These are phyloP conservation scores for Ophiocordyceps sinensis DNA, from an alignment of 2,329 filamentous ascomycete species.

Conservation along the genomic window DNA sequence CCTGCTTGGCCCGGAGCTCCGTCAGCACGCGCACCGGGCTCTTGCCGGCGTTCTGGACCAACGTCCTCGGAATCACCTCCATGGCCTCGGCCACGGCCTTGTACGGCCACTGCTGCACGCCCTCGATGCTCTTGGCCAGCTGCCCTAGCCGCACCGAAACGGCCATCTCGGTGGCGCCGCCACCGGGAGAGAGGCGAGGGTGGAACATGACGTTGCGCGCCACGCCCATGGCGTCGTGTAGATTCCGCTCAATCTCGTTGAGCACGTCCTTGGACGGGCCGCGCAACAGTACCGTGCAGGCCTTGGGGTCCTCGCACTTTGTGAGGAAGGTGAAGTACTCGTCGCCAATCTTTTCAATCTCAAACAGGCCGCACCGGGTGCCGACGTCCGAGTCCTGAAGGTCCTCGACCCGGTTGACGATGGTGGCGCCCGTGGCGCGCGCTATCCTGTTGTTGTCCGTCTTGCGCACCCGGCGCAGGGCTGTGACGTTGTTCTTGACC, in stretches of 20 bases:
- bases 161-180: slow-evolving; percentile 96
- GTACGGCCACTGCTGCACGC: slow-evolving; percentile 98
- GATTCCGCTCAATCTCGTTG: slow-evolving; percentile 96
- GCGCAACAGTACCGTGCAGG: slow-evolving; percentile 89
- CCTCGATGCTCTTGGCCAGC: slow-evolving; percentile 82
- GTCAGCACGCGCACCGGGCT: slow-evolving; percentile 89
- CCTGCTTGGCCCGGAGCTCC: slow-evolving; percentile 87
- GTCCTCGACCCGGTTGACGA: slow-evolving; percentile 93
- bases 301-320: slow-evolving; percentile 87
- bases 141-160: slow-evolving; percentile 78
- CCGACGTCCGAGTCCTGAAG: slow-evolving; percentile 87
- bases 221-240: slow-evolving; percentile 96
- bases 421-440: slow-evolving; percentile 87
- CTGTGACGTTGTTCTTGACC: slow-evolving; percentile 87
- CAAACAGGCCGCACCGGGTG: slow-evolving; percentile 86
- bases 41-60: slow-evolving; percentile 90
- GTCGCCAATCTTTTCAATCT: slow-evolving; percentile 98
- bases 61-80: slow-evolving; percentile 91
- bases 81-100: slow-evolving; percentile 93
- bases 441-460: slow-evolving; percentile 99
- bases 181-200: slow-evolving; percentile 81
- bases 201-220: slow-evolving; percentile 98
- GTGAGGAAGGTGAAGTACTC: slow-evolving; percentile 99
- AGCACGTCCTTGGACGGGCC: slow-evolving; percentile 96
- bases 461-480: slow-evolving; percentile 90